phyloP scores from a whole-genome alignment of 1,284 basidiomycete species.

The Apiotrichum siamense region DNA sequence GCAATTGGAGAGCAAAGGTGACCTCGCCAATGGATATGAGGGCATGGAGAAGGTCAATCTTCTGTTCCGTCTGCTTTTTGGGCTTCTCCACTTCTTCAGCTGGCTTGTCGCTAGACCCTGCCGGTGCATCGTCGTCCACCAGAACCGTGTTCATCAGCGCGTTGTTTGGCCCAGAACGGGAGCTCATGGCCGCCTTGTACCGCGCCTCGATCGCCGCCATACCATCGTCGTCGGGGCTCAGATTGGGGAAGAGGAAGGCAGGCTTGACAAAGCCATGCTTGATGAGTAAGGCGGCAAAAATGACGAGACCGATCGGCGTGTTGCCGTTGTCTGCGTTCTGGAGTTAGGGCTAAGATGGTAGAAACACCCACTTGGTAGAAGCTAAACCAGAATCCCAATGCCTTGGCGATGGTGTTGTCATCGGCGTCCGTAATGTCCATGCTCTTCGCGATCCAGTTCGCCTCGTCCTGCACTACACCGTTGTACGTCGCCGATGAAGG shows the following conservation, averaged over 20 bases:
- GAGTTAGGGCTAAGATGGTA: background rate
- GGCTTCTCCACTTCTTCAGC: conserved; percentile 44
- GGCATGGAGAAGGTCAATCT: conserved; percentile 70
- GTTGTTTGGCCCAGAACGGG: conserved; percentile 62
- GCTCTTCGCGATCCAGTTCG: conserved; percentile 41
- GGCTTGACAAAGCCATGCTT: conserved; percentile 78
- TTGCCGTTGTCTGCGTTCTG: conserved; percentile 50
- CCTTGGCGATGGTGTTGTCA: conserved; percentile 69
- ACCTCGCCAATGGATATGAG: conserved; percentile 80
- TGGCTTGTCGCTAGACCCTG: conserved; percentile 14
- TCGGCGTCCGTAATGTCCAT: conserved; percentile 47
- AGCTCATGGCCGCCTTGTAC: conserved; percentile 62
- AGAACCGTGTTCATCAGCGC: conserved; percentile 85
- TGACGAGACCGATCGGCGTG: conserved; percentile 67
- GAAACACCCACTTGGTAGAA: conserved; percentile 66
- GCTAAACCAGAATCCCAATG: conserved; percentile 91
- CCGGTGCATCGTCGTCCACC: conserved; percentile 56
- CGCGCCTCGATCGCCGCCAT: conserved; percentile 64
- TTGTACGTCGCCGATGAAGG: background rate
- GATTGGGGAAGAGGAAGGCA: conserved; percentile 65
- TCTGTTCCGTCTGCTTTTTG: conserved; percentile 61
- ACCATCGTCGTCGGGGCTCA: conserved; percentile 66
- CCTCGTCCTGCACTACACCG: conserved; percentile 20
- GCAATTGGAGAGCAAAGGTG: conserved; percentile 66
- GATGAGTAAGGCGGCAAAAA: conserved; percentile 80